Percentiles rank a stretch among this genome's conserved stretches.
These are phyloP conservation scores for Xylariales sp. DNA, from an alignment of 2,329 filamentous ascomycete species.

Conservation along the genomic window DNA sequence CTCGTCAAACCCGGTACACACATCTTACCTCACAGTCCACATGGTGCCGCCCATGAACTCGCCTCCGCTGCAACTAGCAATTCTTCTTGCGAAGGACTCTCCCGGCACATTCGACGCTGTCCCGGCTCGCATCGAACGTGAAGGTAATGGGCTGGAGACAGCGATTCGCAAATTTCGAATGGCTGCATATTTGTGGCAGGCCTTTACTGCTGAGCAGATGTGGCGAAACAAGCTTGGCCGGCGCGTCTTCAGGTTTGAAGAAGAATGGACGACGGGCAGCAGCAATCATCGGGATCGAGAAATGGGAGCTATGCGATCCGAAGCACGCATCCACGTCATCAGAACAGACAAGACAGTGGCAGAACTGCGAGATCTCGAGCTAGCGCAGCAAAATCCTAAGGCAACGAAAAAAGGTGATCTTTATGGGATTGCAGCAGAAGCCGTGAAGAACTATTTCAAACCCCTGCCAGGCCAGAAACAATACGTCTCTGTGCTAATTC, in stretches of 20 bases:
- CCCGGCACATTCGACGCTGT: conserved; percentile 78
- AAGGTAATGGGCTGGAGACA: conserved; percentile 76
- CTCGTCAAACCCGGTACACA: conserved; percentile 66
- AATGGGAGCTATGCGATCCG: conserved; percentile 73
- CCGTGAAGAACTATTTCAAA: conserved; percentile 73
- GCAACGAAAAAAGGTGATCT: conserved; percentile 69
- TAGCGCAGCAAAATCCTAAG: conserved; percentile 71
- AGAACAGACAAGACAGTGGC: conserved; percentile 77
- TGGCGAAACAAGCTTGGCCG: conserved; percentile 81
- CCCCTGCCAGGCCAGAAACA: conserved; percentile 73
- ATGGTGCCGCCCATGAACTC: conserved; percentile 75
- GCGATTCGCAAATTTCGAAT: conserved; percentile 90
- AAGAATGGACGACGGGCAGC: conserved; percentile 87
- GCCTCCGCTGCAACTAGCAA: conserved; percentile 84
- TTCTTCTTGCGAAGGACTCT: conserved; percentile 85
- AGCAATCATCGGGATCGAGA: conserved; percentile 71
- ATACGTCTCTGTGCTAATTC: conserved; percentile 80
- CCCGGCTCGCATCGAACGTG: conserved; percentile 68
- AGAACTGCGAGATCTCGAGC: conserved; percentile 73
- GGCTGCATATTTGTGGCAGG: conserved; percentile 95
- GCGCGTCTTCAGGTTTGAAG: conserved; percentile 84
- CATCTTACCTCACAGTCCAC: conserved; percentile 76
- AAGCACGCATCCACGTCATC: conserved; percentile 86
- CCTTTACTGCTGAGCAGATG: conserved; percentile 97
- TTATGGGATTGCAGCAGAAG: conserved; percentile 72